phyloP scores from a whole-genome alignment of 371 early-diverging fungal species.

The Lichtheimia corymbifera region DNA sequence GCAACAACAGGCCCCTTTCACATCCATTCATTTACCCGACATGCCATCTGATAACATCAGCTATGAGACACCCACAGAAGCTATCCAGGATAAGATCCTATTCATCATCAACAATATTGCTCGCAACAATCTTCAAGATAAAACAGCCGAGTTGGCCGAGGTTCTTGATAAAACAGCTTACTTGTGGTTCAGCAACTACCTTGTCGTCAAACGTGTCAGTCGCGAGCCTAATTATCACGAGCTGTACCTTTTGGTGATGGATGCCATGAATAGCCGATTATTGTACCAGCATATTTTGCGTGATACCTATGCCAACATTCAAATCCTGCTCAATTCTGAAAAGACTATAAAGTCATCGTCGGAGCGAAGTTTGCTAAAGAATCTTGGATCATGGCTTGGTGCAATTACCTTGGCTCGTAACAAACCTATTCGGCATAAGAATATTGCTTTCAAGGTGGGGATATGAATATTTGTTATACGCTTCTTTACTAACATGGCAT shows the following conservation, averaged over 20 bases:
- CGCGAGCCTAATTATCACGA: conserved; percentile 94
- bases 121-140: conserved; percentile 79
- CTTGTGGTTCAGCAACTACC: conserved; percentile 90
- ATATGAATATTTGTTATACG: not conserved
- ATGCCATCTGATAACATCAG: conserved; percentile 32
- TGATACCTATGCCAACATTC: conserved; percentile 88
- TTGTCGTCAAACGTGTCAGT: conserved; percentile 92
- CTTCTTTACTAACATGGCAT: not conserved
- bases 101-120: conserved; percentile 97
- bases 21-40: conserved; percentile 52
- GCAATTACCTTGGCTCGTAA: conserved; percentile 93
- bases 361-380: conserved; percentile 90
- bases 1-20: conserved; percentile 41
- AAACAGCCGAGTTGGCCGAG: conserved; percentile 78
- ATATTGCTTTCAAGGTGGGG: conserved; percentile 89
- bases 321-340: conserved; percentile 88
- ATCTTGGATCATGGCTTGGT: conserved; percentile 96
- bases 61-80: conserved; percentile 69
- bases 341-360: conserved; percentile 88
- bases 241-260: conserved; percentile 81
- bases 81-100: conserved; percentile 87
- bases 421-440: conserved; percentile 90
- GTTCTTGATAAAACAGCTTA: conserved; percentile 66
- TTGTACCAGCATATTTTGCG: conserved; percentile 77
- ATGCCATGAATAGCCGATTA: conserved; percentile 60